Evolutionary conservation across 768 basidiomycete species (phyloP).

Genomic region (Mycena vitilis): DNA sequence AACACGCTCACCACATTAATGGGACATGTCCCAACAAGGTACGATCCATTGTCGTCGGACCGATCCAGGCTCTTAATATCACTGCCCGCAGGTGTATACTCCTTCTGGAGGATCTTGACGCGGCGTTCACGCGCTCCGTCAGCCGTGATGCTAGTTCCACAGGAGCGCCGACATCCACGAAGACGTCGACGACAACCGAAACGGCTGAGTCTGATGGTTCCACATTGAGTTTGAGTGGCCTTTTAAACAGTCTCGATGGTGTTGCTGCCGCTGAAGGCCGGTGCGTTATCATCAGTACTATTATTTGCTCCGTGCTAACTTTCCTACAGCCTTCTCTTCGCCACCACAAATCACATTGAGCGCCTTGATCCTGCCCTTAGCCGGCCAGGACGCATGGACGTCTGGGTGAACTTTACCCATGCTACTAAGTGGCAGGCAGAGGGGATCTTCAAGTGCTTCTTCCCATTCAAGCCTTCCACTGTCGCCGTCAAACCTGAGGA

Average conservation of each 20-base stretch:
- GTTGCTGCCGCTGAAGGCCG: constrained; percentile 89
- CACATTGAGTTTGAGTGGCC: constrained; percentile 85
- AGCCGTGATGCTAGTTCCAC: constrained; percentile 86
- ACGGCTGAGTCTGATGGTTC: constrained; percentile 68
- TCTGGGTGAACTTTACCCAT: constrained; percentile 92
- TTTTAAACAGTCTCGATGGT: constrained; percentile 88
- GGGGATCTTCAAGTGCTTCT: constrained; percentile 95
- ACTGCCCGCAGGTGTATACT: constrained; percentile 77
- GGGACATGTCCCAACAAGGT: constrained; percentile 90
- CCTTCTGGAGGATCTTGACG: constrained; percentile 93
- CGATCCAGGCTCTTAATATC: constrained; percentile 32
- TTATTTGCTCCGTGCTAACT: constrained; percentile 10
- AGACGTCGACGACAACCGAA: constrained; percentile 55
- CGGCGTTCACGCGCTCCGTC: constrained; percentile 89
- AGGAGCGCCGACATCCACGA: constrained; percentile 68
- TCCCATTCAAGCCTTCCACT: constrained; percentile 71
- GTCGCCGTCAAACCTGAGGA: constrained; percentile 39
- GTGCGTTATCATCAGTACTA: constrained; percentile 54
- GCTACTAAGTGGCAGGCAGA: constrained; percentile 94
- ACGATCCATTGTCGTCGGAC: constrained; percentile 20
- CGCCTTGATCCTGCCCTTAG: constrained; percentile 90
- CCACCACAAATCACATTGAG: constrained; percentile 95
- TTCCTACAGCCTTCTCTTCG: constrained; percentile 77
- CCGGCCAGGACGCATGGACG: constrained; percentile 91
- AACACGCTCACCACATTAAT: constrained; percentile 88